Base-by-base conservation (phyloP, 768 basidiomycete species). In the Ramaria sp. region DNA sequence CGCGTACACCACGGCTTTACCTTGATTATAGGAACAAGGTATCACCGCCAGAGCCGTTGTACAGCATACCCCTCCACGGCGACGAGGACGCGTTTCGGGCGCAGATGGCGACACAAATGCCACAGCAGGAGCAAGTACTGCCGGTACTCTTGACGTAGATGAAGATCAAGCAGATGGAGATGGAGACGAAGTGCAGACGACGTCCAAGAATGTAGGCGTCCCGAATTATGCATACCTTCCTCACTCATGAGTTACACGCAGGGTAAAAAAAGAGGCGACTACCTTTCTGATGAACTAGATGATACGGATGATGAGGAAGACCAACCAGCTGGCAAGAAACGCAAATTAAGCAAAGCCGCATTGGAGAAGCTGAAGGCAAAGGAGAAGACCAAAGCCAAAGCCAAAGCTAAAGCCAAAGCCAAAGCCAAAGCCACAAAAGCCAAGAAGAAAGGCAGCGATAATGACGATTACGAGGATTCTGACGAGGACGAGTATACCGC, bases 261-360 rank as follows among this genome's bases (percentile, higher is more conserved):
- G 52, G 57, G 57, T n/a, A 57, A 58, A 39, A 57, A 58, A 39
- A 59, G 61, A 10, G 54, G 73, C 4, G 83, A 74, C 0, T 87
- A 85, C 65, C 78, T 75, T 27, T 91, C 91, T 0, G 89, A 92
- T 58, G 78, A 89, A 46, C 74, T 91, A 4, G 88, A 92, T 62
- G 83, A 81, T 20, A 70, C 73, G 0, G 66, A 71, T 13, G 79
- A 79, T 42, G 68, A 71, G 34, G 20, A 31, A 13, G 55, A 53
- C 7, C 41, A 57, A 41, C 66, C 78, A 0, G 69, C 76, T 0
- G 65, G 68, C 1, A 84, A 81, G 66, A 86, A 83, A 63, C 75
- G 80, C 17, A 86, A 80, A 61, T 64, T 56, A 37, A 46, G 59
- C 19, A 51, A 60, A 19, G 53, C 59, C 5, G 64, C 52, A 3